Conservation (phyloP, 2,329 filamentous ascomycete species). For the Aspergillus transmontanensis region DNA sequence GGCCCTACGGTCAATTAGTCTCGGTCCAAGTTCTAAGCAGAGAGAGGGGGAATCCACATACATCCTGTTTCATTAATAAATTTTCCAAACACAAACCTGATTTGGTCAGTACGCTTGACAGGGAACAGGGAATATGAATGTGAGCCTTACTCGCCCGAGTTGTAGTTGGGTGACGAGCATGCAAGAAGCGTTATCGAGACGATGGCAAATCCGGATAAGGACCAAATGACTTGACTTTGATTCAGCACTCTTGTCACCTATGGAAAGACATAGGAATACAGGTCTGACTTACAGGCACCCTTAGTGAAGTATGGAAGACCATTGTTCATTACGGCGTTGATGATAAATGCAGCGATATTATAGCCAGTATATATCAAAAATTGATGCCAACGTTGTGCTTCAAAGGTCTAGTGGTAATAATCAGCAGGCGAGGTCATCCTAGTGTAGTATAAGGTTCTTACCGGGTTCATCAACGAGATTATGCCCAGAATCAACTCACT, state of each 20-base stretch:
- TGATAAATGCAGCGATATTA: slow-evolving; percentile 60
- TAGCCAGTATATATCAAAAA: slow-evolving; percentile 72
- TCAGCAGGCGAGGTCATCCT: neutral
- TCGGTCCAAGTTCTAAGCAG: neutral
- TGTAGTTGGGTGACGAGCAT: slow-evolving; percentile 66
- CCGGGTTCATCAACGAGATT: slow-evolving; percentile 62
- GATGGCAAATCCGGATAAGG: slow-evolving; percentile 66
- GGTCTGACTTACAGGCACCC: slow-evolving; percentile 53
- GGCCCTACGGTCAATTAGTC: slow-evolving; percentile 48
- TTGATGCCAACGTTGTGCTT: slow-evolving; percentile 66
- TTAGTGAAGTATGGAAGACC: slow-evolving; percentile 68
- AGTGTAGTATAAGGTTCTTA: slow-evolving; percentile 17
- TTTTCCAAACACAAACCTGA: slow-evolving; percentile 57
- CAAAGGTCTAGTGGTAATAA: slow-evolving; percentile 46
- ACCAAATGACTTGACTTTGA: slow-evolving; percentile 61
- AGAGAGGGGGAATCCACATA: slow-evolving; percentile 12
- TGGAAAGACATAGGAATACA: neutral
- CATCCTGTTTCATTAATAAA: slow-evolving; percentile 71
- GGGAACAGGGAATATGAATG: too few relatives aligned
- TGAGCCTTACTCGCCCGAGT: slow-evolving; percentile 59
- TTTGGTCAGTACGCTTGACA: slow-evolving; percentile 11
- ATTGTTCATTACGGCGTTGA: slow-evolving; percentile 67
- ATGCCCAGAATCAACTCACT: slow-evolving; percentile 68
- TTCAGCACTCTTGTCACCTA: neutral
- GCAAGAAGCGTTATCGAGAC: slow-evolving; percentile 71